phyloP scores from a whole-genome alignment of 345 rosid genomes.

The Sonneratia caseolaris region DNA sequence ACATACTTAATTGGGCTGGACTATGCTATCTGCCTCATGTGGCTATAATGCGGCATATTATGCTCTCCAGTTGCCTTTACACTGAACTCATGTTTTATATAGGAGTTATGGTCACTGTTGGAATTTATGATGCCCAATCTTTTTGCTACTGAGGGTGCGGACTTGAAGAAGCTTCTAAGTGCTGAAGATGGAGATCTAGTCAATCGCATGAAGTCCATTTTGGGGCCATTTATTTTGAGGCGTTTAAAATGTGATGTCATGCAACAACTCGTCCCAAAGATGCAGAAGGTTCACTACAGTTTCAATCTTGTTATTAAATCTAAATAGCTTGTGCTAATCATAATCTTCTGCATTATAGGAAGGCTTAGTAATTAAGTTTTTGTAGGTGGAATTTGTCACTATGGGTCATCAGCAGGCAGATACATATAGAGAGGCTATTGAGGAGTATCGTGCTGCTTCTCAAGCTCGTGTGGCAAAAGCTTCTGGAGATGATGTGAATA shows the following conservation, averaged over 20 bases:
- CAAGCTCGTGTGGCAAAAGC: conserved; percentile 54
- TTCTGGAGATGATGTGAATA: conserved; percentile 34
- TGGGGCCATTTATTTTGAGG: conserved; percentile 93
- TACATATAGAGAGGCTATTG: conserved; percentile 84
- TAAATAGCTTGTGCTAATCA: background rate
- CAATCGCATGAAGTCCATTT: conserved; percentile 84
- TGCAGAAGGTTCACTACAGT: conserved; percentile 46
- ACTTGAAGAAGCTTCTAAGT: conserved; percentile 75
- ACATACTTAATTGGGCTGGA: background rate
- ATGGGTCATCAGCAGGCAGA: conserved; percentile 75
- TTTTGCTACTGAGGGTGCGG: conserved; percentile 84
- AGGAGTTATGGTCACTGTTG: conserved; percentile 95
- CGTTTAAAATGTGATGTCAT: conserved; percentile 93
- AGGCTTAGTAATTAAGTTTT: conserved; percentile 11
- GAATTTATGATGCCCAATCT: conserved; percentile 97
- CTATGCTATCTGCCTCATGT: background rate
- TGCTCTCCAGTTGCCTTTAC: background rate
- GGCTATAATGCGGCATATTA: background rate
- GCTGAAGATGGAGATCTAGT: conserved; percentile 77
- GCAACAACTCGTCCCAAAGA: conserved; percentile 95
- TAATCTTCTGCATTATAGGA: conserved; percentile 1
- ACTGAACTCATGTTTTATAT: conserved; percentile 14
- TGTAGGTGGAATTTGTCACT: conserved; percentile 74
- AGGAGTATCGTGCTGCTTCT: conserved; percentile 75
- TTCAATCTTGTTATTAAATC: background rate